Base-by-base conservation (phyloP, 208 protist species). In the Trypanosoma boissoni region DNA sequence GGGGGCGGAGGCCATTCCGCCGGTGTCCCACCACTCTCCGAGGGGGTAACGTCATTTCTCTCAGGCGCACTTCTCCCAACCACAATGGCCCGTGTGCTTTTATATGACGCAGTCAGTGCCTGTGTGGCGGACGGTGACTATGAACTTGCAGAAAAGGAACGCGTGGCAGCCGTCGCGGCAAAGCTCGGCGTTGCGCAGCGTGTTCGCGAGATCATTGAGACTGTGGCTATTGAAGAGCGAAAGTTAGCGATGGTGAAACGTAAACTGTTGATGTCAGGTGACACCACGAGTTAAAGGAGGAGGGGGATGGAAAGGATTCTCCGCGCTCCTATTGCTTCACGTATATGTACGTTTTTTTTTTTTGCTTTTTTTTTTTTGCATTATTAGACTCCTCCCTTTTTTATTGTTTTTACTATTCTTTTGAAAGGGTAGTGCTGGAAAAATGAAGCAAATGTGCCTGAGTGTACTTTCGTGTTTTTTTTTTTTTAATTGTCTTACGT, bases 101-200 rank as follows among this genome's bases (percentile, higher is more conserved):
- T 90, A 4, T 90, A 90, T 60, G 83, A 90, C 50, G 79, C 78
- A 1, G 76, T 92, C 9, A 80, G 68, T 34, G 73, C 71, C 21
- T 92, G 78, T 21, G 61, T 82, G 29, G 76, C 70, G 32, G 78
- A 82, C 28, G 72, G 69, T n/a, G 18, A 78, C 10, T 88, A 88
- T 66, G 72, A 65, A 34, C 59, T 62, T 10, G 70, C 60, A 23
- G 73, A 87, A 56, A 70, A 73, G 32, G 68, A 82, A 24, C 58
- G 78, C 3, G 80, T 92, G 9, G 69, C 72, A 3, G 50, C 75
- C 14, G 74, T 92, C 16, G 78, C 78, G 12, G 75, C 62, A 10
- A 79, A 83, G 56, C 66, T 84, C 14, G 78, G 84, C 6, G 65
- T 92, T 18, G 78, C 80, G 6, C 67, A 79, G 5, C 72, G 71